Percentiles rank a stretch among this genome's conserved stretches.
Evolutionary conservation across 177 flowering plant genomes (phyloP).

Genomic region (Vitis hybrid): DNA sequence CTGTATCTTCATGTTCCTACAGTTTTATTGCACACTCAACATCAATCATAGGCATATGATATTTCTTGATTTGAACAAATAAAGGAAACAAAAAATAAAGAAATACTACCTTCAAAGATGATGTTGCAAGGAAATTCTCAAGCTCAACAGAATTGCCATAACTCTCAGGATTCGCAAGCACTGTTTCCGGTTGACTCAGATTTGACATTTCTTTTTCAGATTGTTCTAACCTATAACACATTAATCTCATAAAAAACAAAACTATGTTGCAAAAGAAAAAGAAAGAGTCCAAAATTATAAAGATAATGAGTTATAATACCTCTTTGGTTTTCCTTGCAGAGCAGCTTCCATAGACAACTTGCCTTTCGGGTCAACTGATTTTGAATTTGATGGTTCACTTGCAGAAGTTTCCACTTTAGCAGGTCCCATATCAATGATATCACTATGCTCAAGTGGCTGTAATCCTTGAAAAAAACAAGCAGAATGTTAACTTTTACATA

Average conservation of each 20-base stretch:
- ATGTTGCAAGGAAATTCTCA: slow-evolving; percentile 30
- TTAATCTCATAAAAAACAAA: slow-evolving; percentile 7
- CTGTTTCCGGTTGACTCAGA: slow-evolving; percentile 18
- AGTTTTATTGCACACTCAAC: neutral
- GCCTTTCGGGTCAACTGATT: slow-evolving; percentile 16
- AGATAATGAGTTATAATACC: slow-evolving; percentile 33
- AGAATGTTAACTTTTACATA: slow-evolving; percentile 13
- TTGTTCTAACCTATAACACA: slow-evolving; percentile 53
- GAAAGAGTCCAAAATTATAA: neutral
- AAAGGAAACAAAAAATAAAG: neutral
- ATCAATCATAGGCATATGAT: neutral
- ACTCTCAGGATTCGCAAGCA: slow-evolving; percentile 23
- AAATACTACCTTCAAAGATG: slow-evolving; percentile 45
- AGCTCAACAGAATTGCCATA: slow-evolving; percentile 25
- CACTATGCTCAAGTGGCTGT: slow-evolving; percentile 39
- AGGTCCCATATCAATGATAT: slow-evolving; percentile 6
- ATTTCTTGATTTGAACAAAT: neutral
- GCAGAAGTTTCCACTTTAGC: slow-evolving; percentile 17
- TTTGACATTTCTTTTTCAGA: slow-evolving; percentile 31
- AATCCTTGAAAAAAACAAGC: slow-evolving; percentile 48
- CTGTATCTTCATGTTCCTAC: slow-evolving; percentile 58
- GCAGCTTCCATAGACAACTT: slow-evolving; percentile 29
- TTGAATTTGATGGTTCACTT: slow-evolving; percentile 18
- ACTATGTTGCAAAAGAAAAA: neutral
- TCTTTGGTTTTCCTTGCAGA: slow-evolving; percentile 65